These are phyloP conservation scores for Gremmenia infestans DNA, from an alignment of 2,329 filamentous ascomycete genomes.

Conservation along the genomic window DNA sequence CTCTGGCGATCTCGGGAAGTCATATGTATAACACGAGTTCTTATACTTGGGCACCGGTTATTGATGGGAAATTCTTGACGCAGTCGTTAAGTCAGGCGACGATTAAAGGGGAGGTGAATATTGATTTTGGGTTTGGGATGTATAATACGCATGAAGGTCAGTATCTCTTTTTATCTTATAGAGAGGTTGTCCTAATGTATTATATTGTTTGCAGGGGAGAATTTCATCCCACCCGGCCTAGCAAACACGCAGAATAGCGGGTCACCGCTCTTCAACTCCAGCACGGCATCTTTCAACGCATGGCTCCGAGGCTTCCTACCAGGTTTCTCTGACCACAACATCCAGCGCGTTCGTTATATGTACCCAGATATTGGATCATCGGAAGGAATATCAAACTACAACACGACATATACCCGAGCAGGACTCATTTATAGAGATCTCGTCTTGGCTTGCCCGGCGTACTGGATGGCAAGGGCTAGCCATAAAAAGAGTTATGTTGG, in stretches of 20 bases:
- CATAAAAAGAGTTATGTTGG: conserved; percentile 45
- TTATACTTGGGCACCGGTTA: conserved; percentile 57
- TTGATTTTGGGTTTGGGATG: conserved; percentile 45
- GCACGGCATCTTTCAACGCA: conserved; percentile 41
- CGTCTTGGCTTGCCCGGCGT: conserved; percentile 54
- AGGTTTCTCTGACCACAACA: conserved; percentile 35
- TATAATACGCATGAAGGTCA: conserved; percentile 54
- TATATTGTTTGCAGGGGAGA: conserved; percentile 40
- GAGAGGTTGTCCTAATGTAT: not conserved
- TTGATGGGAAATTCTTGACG: conserved; percentile 50
- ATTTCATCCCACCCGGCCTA: conserved; percentile 51
- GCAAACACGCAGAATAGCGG: conserved; percentile 30
- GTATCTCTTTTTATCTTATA: not conserved
- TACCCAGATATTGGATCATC: conserved; percentile 46
- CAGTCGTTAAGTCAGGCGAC: conserved; percentile 42
- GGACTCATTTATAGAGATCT: conserved; percentile 54
- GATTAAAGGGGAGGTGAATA: conserved; percentile 36
- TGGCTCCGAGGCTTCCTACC: conserved; percentile 54
- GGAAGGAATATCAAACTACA: conserved; percentile 41
- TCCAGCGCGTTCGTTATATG: conserved; percentile 36
- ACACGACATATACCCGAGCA: conserved; percentile 46
- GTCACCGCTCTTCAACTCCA: conserved; percentile 45
- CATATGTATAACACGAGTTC: conserved; percentile 50
- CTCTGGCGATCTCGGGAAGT: conserved; percentile 41
- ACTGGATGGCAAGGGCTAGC: conserved; percentile 48